Evolutionary conservation across 2,329 filamentous ascomycete genomes (phyloP).

Genomic region (Phialocephala sp.): DNA sequence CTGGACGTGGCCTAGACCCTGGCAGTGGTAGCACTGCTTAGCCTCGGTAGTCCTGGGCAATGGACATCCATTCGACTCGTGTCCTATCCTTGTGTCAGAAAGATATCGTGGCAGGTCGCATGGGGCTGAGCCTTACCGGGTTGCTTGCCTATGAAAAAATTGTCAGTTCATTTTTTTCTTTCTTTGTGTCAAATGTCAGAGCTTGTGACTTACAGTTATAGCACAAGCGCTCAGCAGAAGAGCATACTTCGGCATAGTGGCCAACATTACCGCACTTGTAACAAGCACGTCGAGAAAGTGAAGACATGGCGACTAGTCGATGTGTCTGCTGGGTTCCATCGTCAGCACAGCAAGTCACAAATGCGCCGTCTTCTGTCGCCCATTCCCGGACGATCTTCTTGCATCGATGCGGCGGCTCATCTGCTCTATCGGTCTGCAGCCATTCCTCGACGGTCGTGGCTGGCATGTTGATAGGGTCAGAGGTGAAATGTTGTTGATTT

Average conservation of each 20-base stretch:
- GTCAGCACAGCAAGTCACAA: constrained; percentile 46
- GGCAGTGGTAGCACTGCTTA: constrained; percentile 99
- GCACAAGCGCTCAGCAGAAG: constrained; percentile 96
- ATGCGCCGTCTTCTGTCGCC: constrained; percentile 41
- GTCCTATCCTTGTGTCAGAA: constrained; percentile 58
- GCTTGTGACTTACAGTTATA: constrained; percentile 83
- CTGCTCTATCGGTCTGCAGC: constrained; percentile 39
- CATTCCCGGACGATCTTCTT: constrained; percentile 42
- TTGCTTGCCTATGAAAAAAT: constrained; percentile 69
- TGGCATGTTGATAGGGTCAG: constrained; percentile 38
- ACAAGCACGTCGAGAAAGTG: constrained; percentile 81
- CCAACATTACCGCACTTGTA: constrained; percentile 77
- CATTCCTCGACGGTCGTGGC: constrained; percentile 43
- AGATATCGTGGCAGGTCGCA: constrained; percentile 11
- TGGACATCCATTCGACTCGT: constrained; percentile 98
- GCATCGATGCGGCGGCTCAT: constrained; percentile 44
- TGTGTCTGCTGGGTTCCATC: constrained; percentile 43
- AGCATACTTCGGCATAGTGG: constrained; percentile 89
- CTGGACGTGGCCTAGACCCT: constrained; percentile 97
- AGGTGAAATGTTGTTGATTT: constrained; percentile 30
- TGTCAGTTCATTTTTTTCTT: constrained; percentile 20
- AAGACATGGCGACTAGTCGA: constrained; percentile 65
- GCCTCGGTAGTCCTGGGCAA: constrained; percentile 96
- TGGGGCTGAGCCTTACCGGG: constrained; percentile 59
- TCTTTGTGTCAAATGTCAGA: background rate